Evolutionary conservation across 495 filamentous ascomycete genomes (phyloP).

Genomic region (Xylaria cubensis): DNA sequence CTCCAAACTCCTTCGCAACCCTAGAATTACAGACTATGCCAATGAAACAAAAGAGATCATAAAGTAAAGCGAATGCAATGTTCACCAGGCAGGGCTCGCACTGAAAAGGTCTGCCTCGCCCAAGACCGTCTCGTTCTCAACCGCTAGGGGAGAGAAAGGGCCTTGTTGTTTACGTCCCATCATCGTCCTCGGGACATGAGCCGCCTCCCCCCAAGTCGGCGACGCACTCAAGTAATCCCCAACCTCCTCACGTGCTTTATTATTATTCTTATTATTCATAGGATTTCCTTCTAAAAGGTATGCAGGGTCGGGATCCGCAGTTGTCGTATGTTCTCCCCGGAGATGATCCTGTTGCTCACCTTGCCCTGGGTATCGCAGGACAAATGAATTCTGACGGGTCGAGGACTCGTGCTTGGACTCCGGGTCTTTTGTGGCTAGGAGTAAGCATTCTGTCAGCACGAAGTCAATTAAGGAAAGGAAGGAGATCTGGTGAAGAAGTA

Average conservation of each 20-base stretch:
- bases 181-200: background rate
- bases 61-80: background rate
- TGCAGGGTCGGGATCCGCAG: background rate
- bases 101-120: background rate
- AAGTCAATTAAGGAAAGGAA: background rate
- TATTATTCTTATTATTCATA: background rate
- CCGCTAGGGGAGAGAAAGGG: background rate
- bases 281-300: background rate
- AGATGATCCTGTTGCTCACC: background rate
- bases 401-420: background rate
- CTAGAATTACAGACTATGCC: background rate
- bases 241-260: background rate
- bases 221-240: background rate
- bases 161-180: background rate
- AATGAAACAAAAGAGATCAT: background rate
- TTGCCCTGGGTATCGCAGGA: background rate
- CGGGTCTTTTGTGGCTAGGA: background rate
- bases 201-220: background rate
- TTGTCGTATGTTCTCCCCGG: background rate
- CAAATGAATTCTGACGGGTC: background rate
- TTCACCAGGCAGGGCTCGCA: background rate
- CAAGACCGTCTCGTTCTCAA: background rate
- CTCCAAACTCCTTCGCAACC: background rate
- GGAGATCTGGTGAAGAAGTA: background rate
- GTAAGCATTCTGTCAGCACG: background rate